Percentiles rank a stretch among this genome's conserved stretches.
phyloP scores from a whole-genome alignment of 371 early-diverging fungal species.

The Rhizopus sp. region DNA sequence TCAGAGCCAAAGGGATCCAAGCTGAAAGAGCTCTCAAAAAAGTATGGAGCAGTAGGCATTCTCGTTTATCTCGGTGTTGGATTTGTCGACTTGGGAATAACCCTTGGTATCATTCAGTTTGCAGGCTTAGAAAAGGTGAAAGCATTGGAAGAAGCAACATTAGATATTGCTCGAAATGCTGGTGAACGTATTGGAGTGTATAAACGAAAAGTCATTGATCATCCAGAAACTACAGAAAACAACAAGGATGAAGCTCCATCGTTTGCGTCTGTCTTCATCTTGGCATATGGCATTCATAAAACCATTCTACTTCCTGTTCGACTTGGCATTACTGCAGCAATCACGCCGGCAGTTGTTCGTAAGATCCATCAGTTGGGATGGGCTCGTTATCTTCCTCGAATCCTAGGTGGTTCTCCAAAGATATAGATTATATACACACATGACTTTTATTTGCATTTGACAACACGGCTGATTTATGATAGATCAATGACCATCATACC shows the following conservation, averaged over 20 bases:
- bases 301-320: constrained; percentile 49
- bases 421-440: constrained; percentile 8
- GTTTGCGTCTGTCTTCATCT: constrained; percentile 42
- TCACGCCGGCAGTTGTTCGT: constrained; percentile 48
- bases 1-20: constrained; percentile 19
- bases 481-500: no score
- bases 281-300: constrained; percentile 56
- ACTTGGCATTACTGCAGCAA: constrained; percentile 44
- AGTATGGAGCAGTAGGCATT: constrained; percentile 47
- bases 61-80: constrained; percentile 48
- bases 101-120: constrained; percentile 40
- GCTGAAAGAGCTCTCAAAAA: constrained; percentile 24
- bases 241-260: constrained; percentile 32
- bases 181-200: constrained; percentile 17
- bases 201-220: constrained; percentile 8
- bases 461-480: no score
- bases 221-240: constrained; percentile 3
- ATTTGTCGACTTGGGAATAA: constrained; percentile 37
- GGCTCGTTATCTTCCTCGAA: constrained; percentile 39
- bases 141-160: constrained; percentile 31
- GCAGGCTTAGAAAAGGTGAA: constrained; percentile 46
- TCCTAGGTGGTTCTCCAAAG: constrained; percentile 24
- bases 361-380: constrained; percentile 44
- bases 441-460: background rate
- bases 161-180: constrained; percentile 20